phyloP scores from a whole-genome alignment of 2,329 filamentous ascomycete genomes.

The Fusarium graminum region DNA sequence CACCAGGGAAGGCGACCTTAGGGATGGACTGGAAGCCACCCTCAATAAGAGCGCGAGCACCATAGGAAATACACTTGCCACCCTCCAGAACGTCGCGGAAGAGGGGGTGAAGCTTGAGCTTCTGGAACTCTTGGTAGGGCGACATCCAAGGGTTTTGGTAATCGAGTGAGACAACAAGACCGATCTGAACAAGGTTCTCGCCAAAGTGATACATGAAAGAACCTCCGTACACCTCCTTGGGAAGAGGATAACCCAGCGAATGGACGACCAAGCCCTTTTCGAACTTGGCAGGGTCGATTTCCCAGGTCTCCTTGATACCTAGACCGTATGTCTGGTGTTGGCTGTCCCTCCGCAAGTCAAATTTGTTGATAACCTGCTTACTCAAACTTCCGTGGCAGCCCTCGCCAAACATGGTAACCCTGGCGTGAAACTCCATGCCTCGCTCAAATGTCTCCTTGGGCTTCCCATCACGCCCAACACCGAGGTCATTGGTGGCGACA shows the following conservation, averaged over 20 bases:
- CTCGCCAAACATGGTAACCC: slow-evolving; percentile 91
- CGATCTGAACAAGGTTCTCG: slow-evolving; percentile 93
- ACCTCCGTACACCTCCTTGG: slow-evolving; percentile 91
- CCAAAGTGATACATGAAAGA: slow-evolving; percentile 99
- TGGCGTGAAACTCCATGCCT: slow-evolving; percentile 97
- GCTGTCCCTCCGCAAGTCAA: slow-evolving; percentile 87
- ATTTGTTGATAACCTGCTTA: slow-evolving; percentile 96
- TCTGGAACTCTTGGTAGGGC: slow-evolving; percentile 96
- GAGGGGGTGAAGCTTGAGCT: slow-evolving; percentile 97
- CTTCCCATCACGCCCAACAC: slow-evolving; percentile 83
- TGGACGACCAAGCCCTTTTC: slow-evolving; percentile 86
- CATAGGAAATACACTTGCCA: slow-evolving; percentile 97
- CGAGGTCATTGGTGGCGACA: slow-evolving; percentile 95
- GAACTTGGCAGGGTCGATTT: slow-evolving; percentile 93
- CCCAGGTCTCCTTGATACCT: slow-evolving; percentile 97
- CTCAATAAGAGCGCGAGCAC: slow-evolving; percentile 89
- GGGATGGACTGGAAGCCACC: slow-evolving; percentile 98
- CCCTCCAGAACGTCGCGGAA: slow-evolving; percentile 90
- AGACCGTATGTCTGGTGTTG: slow-evolving; percentile 96
- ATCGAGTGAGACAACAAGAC: slow-evolving; percentile 92
- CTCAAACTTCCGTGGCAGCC: slow-evolving; percentile 95
- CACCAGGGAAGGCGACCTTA: slow-evolving; percentile 95
- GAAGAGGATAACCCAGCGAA: slow-evolving; percentile 91
- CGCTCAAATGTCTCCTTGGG: slow-evolving; percentile 93
- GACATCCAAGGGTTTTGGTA: slow-evolving; percentile 97